Conservation (phyloP, 352 stramenopile genomes). For the Phytophthora kernoviae region DNA sequence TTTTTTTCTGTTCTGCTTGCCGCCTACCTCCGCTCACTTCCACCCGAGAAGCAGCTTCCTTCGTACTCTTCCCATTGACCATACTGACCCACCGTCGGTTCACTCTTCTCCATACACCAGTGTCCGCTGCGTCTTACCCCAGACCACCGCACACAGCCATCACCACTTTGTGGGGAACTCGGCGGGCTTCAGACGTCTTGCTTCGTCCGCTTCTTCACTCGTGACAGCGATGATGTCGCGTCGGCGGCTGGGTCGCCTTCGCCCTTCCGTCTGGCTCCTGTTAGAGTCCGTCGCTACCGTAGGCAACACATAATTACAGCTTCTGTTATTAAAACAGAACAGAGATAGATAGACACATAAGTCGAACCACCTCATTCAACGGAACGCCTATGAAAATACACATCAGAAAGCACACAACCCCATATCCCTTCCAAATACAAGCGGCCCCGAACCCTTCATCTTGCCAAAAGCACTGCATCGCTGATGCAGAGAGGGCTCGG, state of each 20-base stretch:
- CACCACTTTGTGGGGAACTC: conserved; percentile 19
- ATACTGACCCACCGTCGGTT: conserved; percentile 17
- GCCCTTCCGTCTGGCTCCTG: conserved; percentile 72
- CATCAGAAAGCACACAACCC: conserved; percentile 41
- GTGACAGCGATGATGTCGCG: conserved; percentile 40
- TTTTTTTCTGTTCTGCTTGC: conserved; percentile 27
- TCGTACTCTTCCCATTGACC: conserved; percentile 10
- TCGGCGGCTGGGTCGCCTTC: conserved; percentile 54
- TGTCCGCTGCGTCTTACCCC: conserved; percentile 10
- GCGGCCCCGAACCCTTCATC: conserved; percentile 7
- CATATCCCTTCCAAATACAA: conserved; percentile 2
- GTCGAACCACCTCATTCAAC: conserved; percentile 76
- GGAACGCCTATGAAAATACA: conserved; percentile 46
- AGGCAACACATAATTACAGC: conserved; percentile 91
- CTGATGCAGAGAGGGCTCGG: conserved; percentile 11
- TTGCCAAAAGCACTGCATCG: conserved; percentile 27
- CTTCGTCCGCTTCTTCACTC: conserved; percentile 80
- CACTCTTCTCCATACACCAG: conserved; percentile 10
- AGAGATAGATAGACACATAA: conserved; percentile 86
- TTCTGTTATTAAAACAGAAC: conserved; percentile 91
- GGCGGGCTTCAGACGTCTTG: conserved; percentile 55
- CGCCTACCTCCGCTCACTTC: conserved; percentile 21
- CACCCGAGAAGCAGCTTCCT: conserved; percentile 24
- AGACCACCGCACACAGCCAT: conserved; percentile 14
- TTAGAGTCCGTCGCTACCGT: conserved; percentile 79